Evolutionary conservation across 768 basidiomycete species (phyloP), one percentile per base, ranked within the genome.

Genomic region (Suillus cothurnatus): DNA sequence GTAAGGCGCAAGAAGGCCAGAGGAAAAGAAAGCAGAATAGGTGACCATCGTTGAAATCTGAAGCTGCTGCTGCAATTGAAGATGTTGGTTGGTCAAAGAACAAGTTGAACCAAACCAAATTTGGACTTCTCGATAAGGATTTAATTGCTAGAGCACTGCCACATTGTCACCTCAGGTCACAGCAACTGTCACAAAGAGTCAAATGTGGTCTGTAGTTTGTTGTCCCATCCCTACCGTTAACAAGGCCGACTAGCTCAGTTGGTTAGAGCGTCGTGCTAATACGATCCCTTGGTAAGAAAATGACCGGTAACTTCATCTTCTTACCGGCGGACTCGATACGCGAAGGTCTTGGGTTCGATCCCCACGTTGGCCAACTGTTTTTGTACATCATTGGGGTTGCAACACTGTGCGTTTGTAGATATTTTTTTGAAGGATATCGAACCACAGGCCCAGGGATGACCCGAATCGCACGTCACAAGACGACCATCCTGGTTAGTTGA

Each of bases 231-330:
- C n/a, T n/a, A n/a, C n/a, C n/a, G n/a, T n/a, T n/a, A n/a, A 3
- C 11, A 59, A 21, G 89, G 90, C 90, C 89, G 90, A 86, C 88
- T 92, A 91, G 90, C 91, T 92, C 90, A 92, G 91, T 81, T 91
- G 91, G 90, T 92, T 91, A 91, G 90, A 91, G 90, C 90, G 89
- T 91, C 86, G 89, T 89, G 87, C 89, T 91, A 91, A 72, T 77
- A 75, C 68, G 26, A 6, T 32, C 6, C 31, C 9, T 12, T 32
- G 31, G 11, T 32, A 21, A 55, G 19, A 0, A 7, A 3, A 8
- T 19, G 26, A 0, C 5, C 4, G 2, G 4, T 12, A 21, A 17
- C 9, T 26, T 32, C 53, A 12, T 21, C 0, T 11, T 3, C 31
- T 55, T 32, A 55, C 21, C 31, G 52, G n/a, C 1, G 31, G 12